A percentile compares a stretch with the other conserved stretches of the same genome.
These are phyloP conservation scores for Halenospora varia DNA, from an alignment of 495 filamentous ascomycete genomes.

Conservation along the genomic window DNA sequence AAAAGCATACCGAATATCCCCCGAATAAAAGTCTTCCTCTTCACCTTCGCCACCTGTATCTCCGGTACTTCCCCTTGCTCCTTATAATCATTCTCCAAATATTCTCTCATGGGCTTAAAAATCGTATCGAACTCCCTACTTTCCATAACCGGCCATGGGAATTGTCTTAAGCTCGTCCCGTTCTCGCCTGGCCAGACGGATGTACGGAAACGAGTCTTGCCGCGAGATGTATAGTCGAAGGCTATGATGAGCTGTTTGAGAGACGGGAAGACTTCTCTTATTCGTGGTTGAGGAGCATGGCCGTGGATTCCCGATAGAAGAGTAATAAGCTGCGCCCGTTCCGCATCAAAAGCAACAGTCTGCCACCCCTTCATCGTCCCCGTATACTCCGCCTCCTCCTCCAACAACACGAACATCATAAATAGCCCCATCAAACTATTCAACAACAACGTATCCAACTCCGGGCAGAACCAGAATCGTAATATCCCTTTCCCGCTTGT, in stretches of 20 bases:
- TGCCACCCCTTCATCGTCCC: constrained; percentile 21
- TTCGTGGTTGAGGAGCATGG: constrained; percentile 17
- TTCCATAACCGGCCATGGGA: constrained; percentile 2
- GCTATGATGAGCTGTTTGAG: constrained; percentile 21
- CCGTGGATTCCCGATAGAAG: constrained; percentile 20
- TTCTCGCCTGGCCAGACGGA: constrained; percentile 27
- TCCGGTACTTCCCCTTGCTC: constrained; percentile 7
- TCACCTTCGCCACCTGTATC: constrained; percentile 17
- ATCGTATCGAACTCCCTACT: constrained; percentile 8
- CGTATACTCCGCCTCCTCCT: constrained; percentile 16
- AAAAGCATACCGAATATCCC: constrained; percentile 24
- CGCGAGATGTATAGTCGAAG: constrained; percentile 18
- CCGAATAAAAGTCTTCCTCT: constrained; percentile 19
- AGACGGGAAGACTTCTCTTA: constrained; percentile 21
- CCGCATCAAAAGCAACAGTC: constrained; percentile 23
- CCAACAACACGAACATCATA: constrained; percentile 24
- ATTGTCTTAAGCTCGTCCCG: constrained; percentile 11
- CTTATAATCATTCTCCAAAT: constrained; percentile 17
- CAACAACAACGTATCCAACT: constrained; percentile 17
- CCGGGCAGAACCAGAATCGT: constrained; percentile 21
- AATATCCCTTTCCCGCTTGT: constrained; percentile 16
- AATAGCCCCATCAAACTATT: constrained; percentile 25
- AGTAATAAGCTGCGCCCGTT: constrained; percentile 23
- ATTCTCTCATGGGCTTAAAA: constrained; percentile 18
- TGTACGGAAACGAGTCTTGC: constrained; percentile 23